Evolutionary conservation across 176 grass and related monocot genomes (phyloP).

Genomic region (Aegilops umbellulata): DNA sequence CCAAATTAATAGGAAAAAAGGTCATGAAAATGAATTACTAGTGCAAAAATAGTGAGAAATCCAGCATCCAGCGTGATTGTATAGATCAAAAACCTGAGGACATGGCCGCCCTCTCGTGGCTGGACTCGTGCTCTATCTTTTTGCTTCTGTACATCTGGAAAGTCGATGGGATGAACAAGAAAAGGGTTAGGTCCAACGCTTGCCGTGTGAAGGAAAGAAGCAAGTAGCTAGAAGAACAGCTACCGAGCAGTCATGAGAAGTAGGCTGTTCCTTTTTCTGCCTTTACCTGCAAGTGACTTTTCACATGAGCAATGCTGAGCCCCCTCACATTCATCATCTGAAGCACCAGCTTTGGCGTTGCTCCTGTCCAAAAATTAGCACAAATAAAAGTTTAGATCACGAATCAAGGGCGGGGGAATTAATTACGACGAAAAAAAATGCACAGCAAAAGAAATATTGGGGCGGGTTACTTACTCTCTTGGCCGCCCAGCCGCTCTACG

Average conservation of each 20-base stretch:
- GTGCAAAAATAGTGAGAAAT: not conserved
- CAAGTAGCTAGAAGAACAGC: slow-evolving; percentile 22
- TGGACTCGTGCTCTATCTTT: slow-evolving; percentile 68
- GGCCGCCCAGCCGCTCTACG: slow-evolving; percentile 86
- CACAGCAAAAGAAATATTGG: not conserved
- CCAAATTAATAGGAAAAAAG: slow-evolving; percentile 1
- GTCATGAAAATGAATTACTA: slow-evolving; percentile 16
- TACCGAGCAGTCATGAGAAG: slow-evolving; percentile 40
- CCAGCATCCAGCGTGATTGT: not conserved
- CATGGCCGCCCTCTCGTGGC: slow-evolving; percentile 56
- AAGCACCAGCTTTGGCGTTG: slow-evolving; percentile 97
- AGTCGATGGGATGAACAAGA: slow-evolving; percentile 19
- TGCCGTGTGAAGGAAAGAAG: slow-evolving; percentile 27
- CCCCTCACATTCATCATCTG: slow-evolving; percentile 99
- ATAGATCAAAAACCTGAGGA: slow-evolving; percentile 39
- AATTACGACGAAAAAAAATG: not conserved
- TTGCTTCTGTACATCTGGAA: slow-evolving; percentile 99
- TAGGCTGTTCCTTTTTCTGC: slow-evolving; percentile 25
- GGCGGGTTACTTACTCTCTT: slow-evolving; percentile 74
- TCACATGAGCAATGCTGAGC: slow-evolving; percentile 99
- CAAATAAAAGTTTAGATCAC: not conserved
- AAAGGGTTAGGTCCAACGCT: slow-evolving; percentile 30
- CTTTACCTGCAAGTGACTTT: slow-evolving; percentile 98
- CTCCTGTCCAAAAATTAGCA: slow-evolving; percentile 49
- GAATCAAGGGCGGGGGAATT: not conserved